A percentile compares a stretch with the other conserved stretches of the same genome.
Evolutionary conservation across 2,329 filamentous ascomycete genomes (phyloP).

Genomic region (Ophiostoma fasciatum): DNA sequence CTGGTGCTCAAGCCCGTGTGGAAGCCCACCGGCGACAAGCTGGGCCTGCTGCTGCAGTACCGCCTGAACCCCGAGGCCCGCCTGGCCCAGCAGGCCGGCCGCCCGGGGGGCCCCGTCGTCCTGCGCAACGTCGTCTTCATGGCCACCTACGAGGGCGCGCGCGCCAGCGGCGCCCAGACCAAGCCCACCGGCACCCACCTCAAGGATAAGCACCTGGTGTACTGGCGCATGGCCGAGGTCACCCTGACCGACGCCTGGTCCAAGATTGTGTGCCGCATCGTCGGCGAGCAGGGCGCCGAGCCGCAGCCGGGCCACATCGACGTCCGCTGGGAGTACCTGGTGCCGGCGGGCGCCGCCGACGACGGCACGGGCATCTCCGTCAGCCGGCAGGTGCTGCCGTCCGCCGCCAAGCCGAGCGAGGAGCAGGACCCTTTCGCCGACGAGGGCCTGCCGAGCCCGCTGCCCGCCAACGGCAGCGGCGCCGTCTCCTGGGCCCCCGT

Average conservation of each 20-base stretch:
- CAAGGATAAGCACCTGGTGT: conserved; percentile 61
- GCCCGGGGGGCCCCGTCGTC: conserved; percentile 20
- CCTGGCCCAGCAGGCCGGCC: conserved; percentile 11
- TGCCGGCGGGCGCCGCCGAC: conserved; percentile 40
- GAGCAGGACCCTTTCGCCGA: conserved; percentile 59
- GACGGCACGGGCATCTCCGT: conserved; percentile 53
- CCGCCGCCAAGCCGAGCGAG: conserved; percentile 32
- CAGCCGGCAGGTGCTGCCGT: conserved; percentile 29
- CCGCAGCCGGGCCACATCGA: conserved; percentile 58
- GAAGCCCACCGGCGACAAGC: conserved; percentile 72
- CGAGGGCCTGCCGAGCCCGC: conserved; percentile 22
- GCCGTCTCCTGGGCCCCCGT: conserved; percentile 48
- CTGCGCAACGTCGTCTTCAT: conserved; percentile 62
- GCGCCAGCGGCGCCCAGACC: conserved; percentile 53
- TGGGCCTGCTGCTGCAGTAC: conserved; percentile 77
- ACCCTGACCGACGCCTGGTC: conserved; percentile 34
- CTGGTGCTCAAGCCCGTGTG: conserved; percentile 60
- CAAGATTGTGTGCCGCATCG: conserved; percentile 72
- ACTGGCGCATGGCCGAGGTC: conserved; percentile 69
- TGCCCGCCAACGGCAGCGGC: conserved; percentile 9
- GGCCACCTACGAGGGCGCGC: conserved; percentile 53
- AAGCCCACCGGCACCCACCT: conserved; percentile 69
- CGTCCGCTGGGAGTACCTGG: conserved; percentile 28
- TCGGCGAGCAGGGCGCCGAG: conserved; percentile 16
- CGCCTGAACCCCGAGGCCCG: conserved; percentile 50